Base-by-base conservation (phyloP, 768 basidiomycete species). In the Collybiopsis luxurians region DNA sequence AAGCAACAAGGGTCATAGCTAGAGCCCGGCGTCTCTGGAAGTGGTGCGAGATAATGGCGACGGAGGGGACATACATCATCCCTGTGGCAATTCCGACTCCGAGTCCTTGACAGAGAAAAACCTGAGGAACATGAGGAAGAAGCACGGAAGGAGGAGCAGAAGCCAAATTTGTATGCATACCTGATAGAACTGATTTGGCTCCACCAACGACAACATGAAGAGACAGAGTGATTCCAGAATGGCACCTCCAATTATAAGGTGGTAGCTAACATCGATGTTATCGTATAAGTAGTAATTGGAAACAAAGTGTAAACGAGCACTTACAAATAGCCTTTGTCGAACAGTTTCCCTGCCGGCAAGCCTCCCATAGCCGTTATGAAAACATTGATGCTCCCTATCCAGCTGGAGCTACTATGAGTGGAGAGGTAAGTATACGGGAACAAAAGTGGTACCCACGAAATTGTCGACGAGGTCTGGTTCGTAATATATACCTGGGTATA, bases 71-170 rank as follows among this genome's bases (percentile, higher is more conserved):
- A 63, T 82, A 84, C 60, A 82, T 71, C 26, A 84, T 58, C 0
- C 83, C 83, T 69, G 79, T 76, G 26, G 82, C 81, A 15, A 83
- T 64, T 0, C 84, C 84, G 72, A 79, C 78, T 0, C 79, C 82
- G 4, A 85, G 66, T 0, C 81, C 82, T 68, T 86, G 82, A 0
- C 79, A 70, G 1, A 86, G 71, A 59, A 84, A 79, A 15, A 77
- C 71, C 59, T 65, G 55, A 30, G 55, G 56, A 53, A 45, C 42
- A 27, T 13, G 27, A 2, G 27, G 56, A 36, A 40, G 13, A 23
- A 4, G 9, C n/a, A n/a, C n/a, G 26, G 9, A 23, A 3, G 26
- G 21, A 7, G 26, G 26, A 23, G 13, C 3, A 15, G 21, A 9
- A 10, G 3, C 26, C 21, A 23, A 7, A 44, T 7, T 36, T 34